Base-by-base conservation (phyloP, 345 rosid species). In the Citropsis articulata region DNA sequence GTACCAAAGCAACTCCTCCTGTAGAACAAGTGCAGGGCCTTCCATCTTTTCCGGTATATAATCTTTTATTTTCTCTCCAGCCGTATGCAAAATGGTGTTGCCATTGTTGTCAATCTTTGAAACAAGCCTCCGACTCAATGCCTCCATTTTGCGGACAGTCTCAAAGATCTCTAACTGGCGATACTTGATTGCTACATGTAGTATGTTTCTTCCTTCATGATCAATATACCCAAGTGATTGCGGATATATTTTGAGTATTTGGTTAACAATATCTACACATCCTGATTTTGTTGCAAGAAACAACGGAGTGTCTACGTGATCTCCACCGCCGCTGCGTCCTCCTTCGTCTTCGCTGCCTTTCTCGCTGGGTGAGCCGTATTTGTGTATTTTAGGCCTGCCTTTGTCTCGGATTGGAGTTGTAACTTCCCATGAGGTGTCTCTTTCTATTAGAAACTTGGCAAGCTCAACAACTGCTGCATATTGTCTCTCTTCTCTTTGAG, bases 1-100 rank as follows among this genome's bases (percentile, higher is more conserved):
- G 21, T 72, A 78, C 85, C 87, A 82, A 18, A 9, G 50, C 53
- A 80, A 19, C 27, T 86, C 87, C 3, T 79, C 77, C 35, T 79
- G 79, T 22, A 81, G 19, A 0, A 77, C 81, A 14, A 83, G 67
- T 2, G 76, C 86, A 19, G 76, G 83, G 28, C 70, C 83, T 78
- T 19, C 73, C 78, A 45, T 45, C 4, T 45, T 45, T 3, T 45
- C 50, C 12, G 50, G 50, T 45, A 45, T 14, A 45, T 45, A 42
- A 75, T 31, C 61, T n/a, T 77, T 63, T 63, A 12, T 25, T 75
- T 75, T 75, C 0, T 25, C 40, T 16, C 77, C 68, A 13, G 21
- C 60, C 73, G 66, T 57, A 36, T 85, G 85, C 80, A 85, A 62
- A 27, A 80, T 28, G 24, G 78, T 76, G 48, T 48, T 67, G 14